Evolutionary conservation across 768 basidiomycete genomes (phyloP), one percentile per base, ranked within the genome.

Genomic region (Russula virescens): DNA sequence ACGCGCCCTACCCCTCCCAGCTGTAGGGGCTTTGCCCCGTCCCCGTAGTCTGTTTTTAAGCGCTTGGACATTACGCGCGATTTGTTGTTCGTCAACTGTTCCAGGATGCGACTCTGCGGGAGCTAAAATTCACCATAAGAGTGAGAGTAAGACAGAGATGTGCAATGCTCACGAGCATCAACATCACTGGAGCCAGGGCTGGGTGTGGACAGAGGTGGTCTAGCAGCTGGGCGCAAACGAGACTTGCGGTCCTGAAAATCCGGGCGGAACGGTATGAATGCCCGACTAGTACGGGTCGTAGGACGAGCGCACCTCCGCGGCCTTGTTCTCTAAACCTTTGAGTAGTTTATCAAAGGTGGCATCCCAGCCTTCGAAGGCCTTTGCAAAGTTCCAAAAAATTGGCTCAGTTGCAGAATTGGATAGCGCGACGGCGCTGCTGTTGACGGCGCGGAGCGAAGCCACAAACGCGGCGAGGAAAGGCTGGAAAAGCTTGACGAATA

Each of bases 41-140:
- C 89, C 89, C 58, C 91, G 89, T 54, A 97, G 74, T 35, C 92
- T 81, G 56, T 82, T 87, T 74, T 95, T 97, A 58, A 99, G 79
- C 0, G 91, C 91, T 68, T 94, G 88, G 1, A 97, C 90, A 70
- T 95, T 97, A 67, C 91, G 81, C 4, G 95, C 86, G 64, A 98
- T 98, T 69, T 94, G 86, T 70, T 96, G 89, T 61, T 91, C 93
- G 65, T 94, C 92, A 46, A 82, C 80, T 2, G 83, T 77, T 3
- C 76, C 72, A 46, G 85, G 83, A 23, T 79, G 69, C 9, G 80
- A 75, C 64, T 80, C 75, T 3, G 79, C 76, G 1, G 82, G 83
- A 49, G 76, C 81, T 85, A 61, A 58, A 43, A 42, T 38, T 49
- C 25, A 54, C 28, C 18, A 28, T 53, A 23, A 60, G 60, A 55